Evolutionary conservation across 2,329 filamentous ascomycete genomes (phyloP).

Genomic region (Botrytis fabae): DNA sequence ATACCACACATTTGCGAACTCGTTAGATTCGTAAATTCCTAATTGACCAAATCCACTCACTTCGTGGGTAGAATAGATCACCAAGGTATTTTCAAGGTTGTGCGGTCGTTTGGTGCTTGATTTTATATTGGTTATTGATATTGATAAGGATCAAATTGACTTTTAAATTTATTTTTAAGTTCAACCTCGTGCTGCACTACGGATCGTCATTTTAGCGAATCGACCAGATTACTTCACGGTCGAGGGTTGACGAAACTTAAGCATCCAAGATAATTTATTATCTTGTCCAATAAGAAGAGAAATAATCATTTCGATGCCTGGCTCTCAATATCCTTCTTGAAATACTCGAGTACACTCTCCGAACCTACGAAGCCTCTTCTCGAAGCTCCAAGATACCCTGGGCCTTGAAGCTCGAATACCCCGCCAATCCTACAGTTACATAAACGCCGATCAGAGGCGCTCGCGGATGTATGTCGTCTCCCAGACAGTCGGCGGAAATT

Average conservation of each 20-base stretch:
- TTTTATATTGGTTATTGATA: background rate
- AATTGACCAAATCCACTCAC: background rate
- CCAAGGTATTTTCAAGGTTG: background rate
- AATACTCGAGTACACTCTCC: slow-evolving; percentile 1
- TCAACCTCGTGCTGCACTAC: slow-evolving; percentile 7
- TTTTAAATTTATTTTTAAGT: slow-evolving; percentile 9
- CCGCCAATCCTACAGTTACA: slow-evolving; percentile 34
- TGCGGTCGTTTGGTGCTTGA: slow-evolving; percentile 3
- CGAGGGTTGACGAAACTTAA: slow-evolving; percentile 7
- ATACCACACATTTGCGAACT: slow-evolving; percentile 56
- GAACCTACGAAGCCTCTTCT: background rate
- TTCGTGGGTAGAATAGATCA: slow-evolving; percentile 1
- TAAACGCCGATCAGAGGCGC: slow-evolving; percentile 36
- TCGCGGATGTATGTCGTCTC: slow-evolving; percentile 40
- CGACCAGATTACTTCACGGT: slow-evolving; percentile 18
- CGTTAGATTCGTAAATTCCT: slow-evolving; percentile 5
- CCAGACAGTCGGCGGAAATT: slow-evolving; percentile 35
- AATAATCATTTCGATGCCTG: slow-evolving; percentile 1
- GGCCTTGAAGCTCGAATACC: slow-evolving; percentile 30
- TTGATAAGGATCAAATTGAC: background rate
- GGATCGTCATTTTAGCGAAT: slow-evolving; percentile 22
- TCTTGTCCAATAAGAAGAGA: background rate
- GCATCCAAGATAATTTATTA: slow-evolving; percentile 1
- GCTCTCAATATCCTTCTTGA: background rate
- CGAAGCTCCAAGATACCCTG: slow-evolving; percentile 19